Base-by-base conservation (phyloP, 257 asterid genomes). In the Jacaranda mimosifolia region DNA sequence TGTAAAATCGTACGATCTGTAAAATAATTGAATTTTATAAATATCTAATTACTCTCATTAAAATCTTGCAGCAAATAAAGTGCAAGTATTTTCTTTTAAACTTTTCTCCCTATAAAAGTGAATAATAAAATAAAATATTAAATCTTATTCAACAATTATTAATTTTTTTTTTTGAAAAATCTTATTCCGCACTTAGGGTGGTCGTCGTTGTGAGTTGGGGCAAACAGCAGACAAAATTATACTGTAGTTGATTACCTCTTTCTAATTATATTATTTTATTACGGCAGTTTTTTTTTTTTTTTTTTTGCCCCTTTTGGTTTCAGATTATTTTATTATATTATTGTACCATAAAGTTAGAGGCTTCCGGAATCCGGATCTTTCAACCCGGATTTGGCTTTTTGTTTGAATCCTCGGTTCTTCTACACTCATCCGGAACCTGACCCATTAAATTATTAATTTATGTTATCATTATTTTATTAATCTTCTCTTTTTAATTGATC, bases 371-470 rank as follows among this genome's bases (percentile, higher is more conserved):
- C 32, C 32, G 2, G 71, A 65, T 53, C 43, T 46, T 56, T 32
- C 43, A 46, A 68, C 9, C 62, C 49, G 0, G 13, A 10, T n/a
- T 38, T 19, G 9, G 38, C 9, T 14, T 45, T 78, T 63, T 71
- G 72, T 69, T 35, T 40, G 45, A 19, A 74, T 73, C 80, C 63
- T 5, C 38, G 76, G 17, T 26, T 26, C 32, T 80, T 81, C 86
- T 65, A 73, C 86, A 73, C 40, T 77, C 77, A 72, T 83, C 84
- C 46, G 40, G 83, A 83, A 79, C 21, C 70, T 55, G 32, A 26
- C 32, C 76, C 45, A 48, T 17, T 71, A 67, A n/a, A 75, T 15
- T 39, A 80, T 38, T 68, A 63, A 1, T 38, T n/a, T 15, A 14
- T 21, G 35, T 13, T 53, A 5, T 17, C 15, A 15, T 4, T 53